A percentile compares a stretch with the other conserved stretches of the same genome.
Evolutionary conservation across 2,329 filamentous ascomycete genomes (phyloP).

Genomic region (Arthrinium phaeospermum): DNA sequence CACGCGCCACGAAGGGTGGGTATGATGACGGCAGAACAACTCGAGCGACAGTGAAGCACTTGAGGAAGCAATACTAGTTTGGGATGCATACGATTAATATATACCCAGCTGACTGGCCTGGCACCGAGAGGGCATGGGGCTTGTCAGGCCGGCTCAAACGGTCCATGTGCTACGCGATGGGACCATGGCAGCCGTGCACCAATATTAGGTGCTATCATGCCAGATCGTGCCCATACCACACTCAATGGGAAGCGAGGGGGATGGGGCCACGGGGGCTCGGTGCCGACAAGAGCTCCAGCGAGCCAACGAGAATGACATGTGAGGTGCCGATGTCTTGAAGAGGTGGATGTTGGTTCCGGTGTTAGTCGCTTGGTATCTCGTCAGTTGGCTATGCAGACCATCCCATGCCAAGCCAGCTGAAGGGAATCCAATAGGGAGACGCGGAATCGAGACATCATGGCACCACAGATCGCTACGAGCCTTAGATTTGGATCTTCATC

Average conservation of each 20-base stretch:
- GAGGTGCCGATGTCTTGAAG: neutral
- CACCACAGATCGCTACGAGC: neutral
- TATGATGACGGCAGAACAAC: neutral
- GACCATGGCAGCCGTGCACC: conserved; percentile 9
- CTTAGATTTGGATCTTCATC: conserved; percentile 13
- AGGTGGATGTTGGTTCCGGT: neutral
- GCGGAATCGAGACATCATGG: neutral
- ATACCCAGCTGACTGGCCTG: neutral
- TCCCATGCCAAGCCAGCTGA: neutral
- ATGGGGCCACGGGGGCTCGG: neutral
- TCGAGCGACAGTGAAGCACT: conserved; percentile 4
- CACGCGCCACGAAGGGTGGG: neutral
- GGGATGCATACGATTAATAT: neutral
- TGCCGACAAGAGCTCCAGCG: neutral
- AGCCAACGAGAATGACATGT: neutral
- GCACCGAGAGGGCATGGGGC: neutral
- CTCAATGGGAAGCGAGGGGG: neutral
- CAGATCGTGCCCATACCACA: neutral
- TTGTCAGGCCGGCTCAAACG: neutral
- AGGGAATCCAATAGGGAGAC: neutral
- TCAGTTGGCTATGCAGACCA: neutral
- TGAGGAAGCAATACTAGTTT: neutral
- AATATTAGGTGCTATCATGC: neutral
- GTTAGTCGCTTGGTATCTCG: neutral
- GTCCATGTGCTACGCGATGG: neutral